Conservation (phyloP, 805 yeast genomes). For the Lachancea sp. region DNA sequence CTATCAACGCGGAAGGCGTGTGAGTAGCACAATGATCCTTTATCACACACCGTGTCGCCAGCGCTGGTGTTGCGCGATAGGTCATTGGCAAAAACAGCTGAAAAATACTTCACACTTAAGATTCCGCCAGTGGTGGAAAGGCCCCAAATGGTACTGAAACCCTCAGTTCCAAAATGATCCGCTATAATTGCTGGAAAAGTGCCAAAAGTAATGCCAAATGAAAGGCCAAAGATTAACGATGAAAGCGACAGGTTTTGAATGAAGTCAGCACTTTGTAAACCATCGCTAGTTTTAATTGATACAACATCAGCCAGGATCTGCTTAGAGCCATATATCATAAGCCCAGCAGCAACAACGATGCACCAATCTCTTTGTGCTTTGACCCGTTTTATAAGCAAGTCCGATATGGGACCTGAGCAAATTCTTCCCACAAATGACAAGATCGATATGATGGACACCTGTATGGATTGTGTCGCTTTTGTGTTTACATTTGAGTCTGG, state of each 20-base stretch:
- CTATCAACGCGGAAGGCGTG: slow-evolving; percentile 34
- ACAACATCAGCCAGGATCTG: slow-evolving; percentile 34
- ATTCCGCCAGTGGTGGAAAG: slow-evolving; percentile 66
- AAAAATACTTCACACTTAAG: slow-evolving; percentile 45
- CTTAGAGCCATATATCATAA: slow-evolving; percentile 32
- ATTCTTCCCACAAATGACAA: slow-evolving; percentile 62
- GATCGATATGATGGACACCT: slow-evolving; percentile 60
- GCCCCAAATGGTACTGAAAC: slow-evolving; percentile 75
- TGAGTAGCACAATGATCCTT: slow-evolving; percentile 44
- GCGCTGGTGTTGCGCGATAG: slow-evolving; percentile 41
- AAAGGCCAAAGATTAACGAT: slow-evolving; percentile 52
- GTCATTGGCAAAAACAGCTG: slow-evolving; percentile 49
- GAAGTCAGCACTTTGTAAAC: slow-evolving; percentile 17
- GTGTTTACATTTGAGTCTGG: slow-evolving; percentile 27
- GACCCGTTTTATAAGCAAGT: slow-evolving; percentile 44
- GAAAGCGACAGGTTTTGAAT: slow-evolving; percentile 40
- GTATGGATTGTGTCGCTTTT: slow-evolving; percentile 56
- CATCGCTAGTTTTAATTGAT: slow-evolving; percentile 19
- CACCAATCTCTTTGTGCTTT: slow-evolving; percentile 64
- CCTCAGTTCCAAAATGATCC: slow-evolving; percentile 59
- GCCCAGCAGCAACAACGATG: slow-evolving; percentile 37
- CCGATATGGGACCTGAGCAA: slow-evolving; percentile 60
- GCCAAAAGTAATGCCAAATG: slow-evolving; percentile 69
- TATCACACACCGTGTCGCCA: slow-evolving; percentile 38
- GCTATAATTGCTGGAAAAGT: slow-evolving; percentile 71